Evolutionary conservation across 2,329 filamentous ascomycete genomes (phyloP).

Genomic region (Beauveria varroae): DNA sequence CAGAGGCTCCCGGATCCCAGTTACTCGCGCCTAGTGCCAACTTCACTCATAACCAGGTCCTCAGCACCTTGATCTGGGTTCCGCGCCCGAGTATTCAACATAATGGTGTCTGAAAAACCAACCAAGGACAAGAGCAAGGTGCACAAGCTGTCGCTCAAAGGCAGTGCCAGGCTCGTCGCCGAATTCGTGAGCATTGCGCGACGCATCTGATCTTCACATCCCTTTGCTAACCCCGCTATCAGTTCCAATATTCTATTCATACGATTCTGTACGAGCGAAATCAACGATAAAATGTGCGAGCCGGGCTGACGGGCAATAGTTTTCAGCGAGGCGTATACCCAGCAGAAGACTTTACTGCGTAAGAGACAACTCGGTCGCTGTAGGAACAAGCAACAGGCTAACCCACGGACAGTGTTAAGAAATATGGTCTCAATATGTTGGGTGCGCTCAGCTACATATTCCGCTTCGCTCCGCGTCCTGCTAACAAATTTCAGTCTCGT

Average conservation of each 20-base stretch:
- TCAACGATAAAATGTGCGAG: neutral
- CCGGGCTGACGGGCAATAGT: constrained; percentile 32
- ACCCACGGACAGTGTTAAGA: constrained; percentile 60
- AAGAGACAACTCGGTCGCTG: constrained; percentile 25
- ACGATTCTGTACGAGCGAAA: constrained; percentile 67
- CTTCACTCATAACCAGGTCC: neutral
- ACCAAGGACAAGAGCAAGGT: constrained; percentile 65
- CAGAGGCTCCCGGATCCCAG: neutral
- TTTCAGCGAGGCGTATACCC: constrained; percentile 85
- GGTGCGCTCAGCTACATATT: constrained; percentile 34
- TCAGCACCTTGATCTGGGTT: too few relatives aligned
- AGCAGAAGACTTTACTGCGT: constrained; percentile 93
- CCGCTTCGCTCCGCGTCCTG: neutral
- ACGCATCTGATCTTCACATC: neutral
- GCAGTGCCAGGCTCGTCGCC: constrained; percentile 76
- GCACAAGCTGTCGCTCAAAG: constrained; percentile 89
- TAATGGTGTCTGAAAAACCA: constrained; percentile 8
- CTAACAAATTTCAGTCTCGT: constrained; percentile 54
- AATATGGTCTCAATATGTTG: constrained; percentile 98
- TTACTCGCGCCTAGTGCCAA: too few relatives aligned
- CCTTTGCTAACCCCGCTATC: constrained; percentile 1
- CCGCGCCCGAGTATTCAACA: neutral
- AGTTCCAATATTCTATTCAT: constrained; percentile 98
- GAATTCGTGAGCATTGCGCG: constrained; percentile 70
- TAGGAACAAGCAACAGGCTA: neutral